A percentile compares a stretch with the other conserved stretches of the same genome.
These are phyloP conservation scores for Euphorbia schlechtendalii DNA, from an alignment of 441 rosid genomes.

Conservation along the genomic window DNA sequence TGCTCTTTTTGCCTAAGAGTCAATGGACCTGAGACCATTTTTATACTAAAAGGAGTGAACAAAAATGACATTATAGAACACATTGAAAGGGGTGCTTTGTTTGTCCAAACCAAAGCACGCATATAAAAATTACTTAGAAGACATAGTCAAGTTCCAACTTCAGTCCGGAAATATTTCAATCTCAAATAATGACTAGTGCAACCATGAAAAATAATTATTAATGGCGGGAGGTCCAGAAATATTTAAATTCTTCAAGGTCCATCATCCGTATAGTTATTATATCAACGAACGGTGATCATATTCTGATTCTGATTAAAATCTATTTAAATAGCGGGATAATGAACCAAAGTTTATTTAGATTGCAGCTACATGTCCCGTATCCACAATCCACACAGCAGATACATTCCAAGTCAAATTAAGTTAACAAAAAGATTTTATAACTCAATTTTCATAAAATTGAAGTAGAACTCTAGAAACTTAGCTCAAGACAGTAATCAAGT, in stretches of 20 bases:
- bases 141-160: not conserved
- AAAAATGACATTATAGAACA: constrained; percentile 1
- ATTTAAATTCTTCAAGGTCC: not conserved
- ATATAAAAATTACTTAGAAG: not conserved
- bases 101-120: not conserved
- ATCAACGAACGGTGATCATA: not conserved
- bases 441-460: not conserved
- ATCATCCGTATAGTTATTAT: not conserved
- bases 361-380: not conserved
- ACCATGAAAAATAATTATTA: not conserved
- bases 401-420: not conserved
- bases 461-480: not conserved
- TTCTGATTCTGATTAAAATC: not conserved
- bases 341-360: not conserved
- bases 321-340: not conserved
- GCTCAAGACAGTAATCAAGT: not conserved
- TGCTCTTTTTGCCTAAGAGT: not conserved
- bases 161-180: not conserved
- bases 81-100: not conserved
- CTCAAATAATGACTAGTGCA: not conserved
- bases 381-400: not conserved
- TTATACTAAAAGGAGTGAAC: not conserved
- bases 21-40: not conserved
- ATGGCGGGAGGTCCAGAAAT: not conserved
- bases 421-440: not conserved